These are phyloP conservation scores for Orobanche coerulescens DNA, from an alignment of 257 asterid genomes.

Conservation along the genomic window DNA sequence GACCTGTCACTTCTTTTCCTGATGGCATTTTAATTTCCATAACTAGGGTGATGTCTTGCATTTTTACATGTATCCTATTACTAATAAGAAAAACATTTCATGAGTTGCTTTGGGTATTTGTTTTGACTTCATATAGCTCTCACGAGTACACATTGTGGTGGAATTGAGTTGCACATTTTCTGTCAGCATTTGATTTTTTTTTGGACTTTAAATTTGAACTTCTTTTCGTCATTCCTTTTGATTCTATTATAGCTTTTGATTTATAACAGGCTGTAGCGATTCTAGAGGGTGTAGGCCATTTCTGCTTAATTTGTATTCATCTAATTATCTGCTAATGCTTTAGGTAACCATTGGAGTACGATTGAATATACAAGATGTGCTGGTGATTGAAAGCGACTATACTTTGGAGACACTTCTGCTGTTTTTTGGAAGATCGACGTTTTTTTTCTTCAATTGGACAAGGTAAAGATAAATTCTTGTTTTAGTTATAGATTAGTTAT, in stretches of 20 bases:
- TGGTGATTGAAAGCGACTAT: constrained; percentile 5
- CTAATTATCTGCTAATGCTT: not conserved
- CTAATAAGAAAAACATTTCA: not conserved
- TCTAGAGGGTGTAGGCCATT: not conserved
- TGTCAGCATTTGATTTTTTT: constrained; percentile 1
- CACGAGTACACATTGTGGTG: not conserved
- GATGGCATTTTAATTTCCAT: not conserved
- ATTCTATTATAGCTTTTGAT: not conserved
- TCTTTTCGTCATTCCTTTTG: not conserved
- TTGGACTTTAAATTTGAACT: not conserved
- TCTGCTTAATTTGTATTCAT: constrained; percentile 11
- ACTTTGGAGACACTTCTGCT: not conserved
- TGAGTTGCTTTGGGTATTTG: not conserved
- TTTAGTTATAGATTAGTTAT: not conserved
- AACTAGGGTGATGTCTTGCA: not conserved
- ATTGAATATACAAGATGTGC: constrained; percentile 1
- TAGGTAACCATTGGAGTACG: constrained; percentile 18
- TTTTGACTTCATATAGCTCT: not conserved
- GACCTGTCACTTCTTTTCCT: not conserved
- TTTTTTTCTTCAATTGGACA: not conserved
- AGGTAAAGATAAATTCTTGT: constrained; percentile 6
- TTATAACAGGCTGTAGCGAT: not conserved
- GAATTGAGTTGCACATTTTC: not conserved
- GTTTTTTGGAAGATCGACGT: constrained; percentile 2
- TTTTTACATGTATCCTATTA: not conserved